phyloP scores from a whole-genome alignment of 2,329 filamentous ascomycete genomes.

The Pseudogymnoascus sp. region DNA sequence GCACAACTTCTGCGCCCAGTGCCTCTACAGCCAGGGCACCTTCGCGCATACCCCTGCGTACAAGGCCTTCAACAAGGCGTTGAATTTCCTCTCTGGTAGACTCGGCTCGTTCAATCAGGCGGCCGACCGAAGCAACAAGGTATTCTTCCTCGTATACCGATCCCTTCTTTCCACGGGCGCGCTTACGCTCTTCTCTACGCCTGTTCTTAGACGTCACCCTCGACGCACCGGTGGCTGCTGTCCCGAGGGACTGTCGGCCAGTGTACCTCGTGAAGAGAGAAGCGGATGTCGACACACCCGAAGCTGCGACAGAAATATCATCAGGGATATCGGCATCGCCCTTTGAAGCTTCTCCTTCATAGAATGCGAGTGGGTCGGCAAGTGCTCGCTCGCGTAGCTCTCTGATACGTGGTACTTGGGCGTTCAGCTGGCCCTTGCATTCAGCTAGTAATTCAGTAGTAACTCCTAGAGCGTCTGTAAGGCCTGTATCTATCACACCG shows the following conservation, averaged over 20 bases:
- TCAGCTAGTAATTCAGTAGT: constrained; percentile 90
- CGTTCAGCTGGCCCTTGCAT: constrained; percentile 74
- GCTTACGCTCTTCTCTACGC: constrained; percentile 85
- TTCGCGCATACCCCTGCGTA: constrained; percentile 79
- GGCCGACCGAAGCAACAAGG: constrained; percentile 74
- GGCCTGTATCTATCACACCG: constrained; percentile 63
- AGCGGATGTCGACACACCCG: constrained; percentile 71
- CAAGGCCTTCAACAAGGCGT: constrained; percentile 65
- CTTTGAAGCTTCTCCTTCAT: constrained; percentile 62
- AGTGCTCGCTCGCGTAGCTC: constrained; percentile 75
- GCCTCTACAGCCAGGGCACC: constrained; percentile 69
- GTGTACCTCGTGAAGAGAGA: constrained; percentile 92
- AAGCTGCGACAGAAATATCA: constrained; percentile 84
- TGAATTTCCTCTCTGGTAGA: constrained; percentile 62
- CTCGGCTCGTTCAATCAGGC: constrained; percentile 77
- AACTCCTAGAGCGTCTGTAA: constrained; percentile 70
- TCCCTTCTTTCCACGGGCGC: constrained; percentile 88
- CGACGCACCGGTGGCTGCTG: constrained; percentile 63
- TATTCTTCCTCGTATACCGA: constrained; percentile 98
- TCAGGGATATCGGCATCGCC: constrained; percentile 69
- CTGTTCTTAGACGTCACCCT: constrained; percentile 83
- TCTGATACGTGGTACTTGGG: constrained; percentile 76
- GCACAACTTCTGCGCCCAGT: constrained; percentile 65
- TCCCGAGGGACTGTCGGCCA: constrained; percentile 57
- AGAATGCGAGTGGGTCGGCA: constrained; percentile 81